Evolutionary conservation across 1,284 basidiomycete genomes (phyloP), one percentile per base, ranked within the genome.

Genomic region (Volvariella volvacea): DNA sequence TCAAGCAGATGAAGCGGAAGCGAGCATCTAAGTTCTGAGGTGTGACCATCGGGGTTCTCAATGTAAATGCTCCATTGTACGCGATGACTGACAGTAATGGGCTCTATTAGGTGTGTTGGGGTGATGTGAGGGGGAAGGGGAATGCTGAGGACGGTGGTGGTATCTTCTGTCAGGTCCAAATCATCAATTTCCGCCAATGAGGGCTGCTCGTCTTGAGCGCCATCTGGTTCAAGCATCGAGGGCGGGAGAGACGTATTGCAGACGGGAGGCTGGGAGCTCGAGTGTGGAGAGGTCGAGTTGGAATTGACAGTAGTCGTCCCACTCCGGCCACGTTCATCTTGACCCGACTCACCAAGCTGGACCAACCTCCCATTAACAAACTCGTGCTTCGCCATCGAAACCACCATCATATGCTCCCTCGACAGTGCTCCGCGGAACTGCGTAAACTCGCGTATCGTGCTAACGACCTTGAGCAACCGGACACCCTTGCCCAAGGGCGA

Each of bases 1-100:
- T 92, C 84, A 19, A 96, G 81, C 32, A 96, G 73, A 55, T 88
- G 79, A 30, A 97, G 67, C 0, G 92, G 93, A 1, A 96, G 73
- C 0, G 92, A 92, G 61, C 92, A 96, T 6, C 92, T 81, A 16
- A 97, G 72, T 64, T 95, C 92, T 2, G 90, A 93, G 1, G 83
- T 84, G 59, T 93, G 91, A 0, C 89, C 89, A 59, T 93, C 91
- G n/a, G 73, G 71, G 58, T 94, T 95, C 49, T 75, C 73, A 57
- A 94, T 84, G 42, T 88, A 68, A 48, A 88, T 83, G 22, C 63
- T 77, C 84, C 84, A 88, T 25, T 82, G 76, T 33, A 88, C 67
- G 37, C 84, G 81, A 64, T 95, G 89, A 4, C 70, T 73, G 19
- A 92, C 72, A 36, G 70, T 68, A 42, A 92, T 80, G 1, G 91